Evolutionary conservation across 148 eudicot species (phyloP), one percentile per base, ranked within the genome.

Genomic region (Spergularia bocconei): DNA sequence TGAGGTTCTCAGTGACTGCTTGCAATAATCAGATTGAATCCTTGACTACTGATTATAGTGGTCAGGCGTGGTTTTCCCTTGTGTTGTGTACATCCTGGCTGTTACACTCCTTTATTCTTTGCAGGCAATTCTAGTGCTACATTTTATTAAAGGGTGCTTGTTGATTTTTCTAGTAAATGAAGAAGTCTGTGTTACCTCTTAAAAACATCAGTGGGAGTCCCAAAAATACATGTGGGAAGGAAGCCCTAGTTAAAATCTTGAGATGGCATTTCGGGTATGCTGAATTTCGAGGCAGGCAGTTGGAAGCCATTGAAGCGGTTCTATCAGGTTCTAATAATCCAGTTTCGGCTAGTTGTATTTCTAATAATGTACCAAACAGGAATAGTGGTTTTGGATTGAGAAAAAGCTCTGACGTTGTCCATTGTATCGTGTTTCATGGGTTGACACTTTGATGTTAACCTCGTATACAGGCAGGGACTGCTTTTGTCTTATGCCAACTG

Each of bases 231-330:
- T 67, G 69, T 73, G 87, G 87, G 47, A 91, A 87, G 88, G 98
- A 93, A 70, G 88, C 86, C 63, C 78, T 93, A 38, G 91, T 87
- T 72, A 93, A 93, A 84, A 87, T 93, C 67, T 77, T 93, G 80
- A 85, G 98, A 82, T 93, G 98, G 98, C 97, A 93, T 88, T 93
- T 93, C 17, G 95, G 97, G 59, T 87, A 93, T 82, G 87, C 91
- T 64, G 90, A 91, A 17, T 93, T 90, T 70, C 86, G 95, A 19
- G 98, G 93, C 80, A 91, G 77, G 74, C 98, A 93, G 73, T 82
- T 91, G 86, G 98, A 93, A 74, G 98, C 98, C 54, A 90, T 93
- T 63, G 89, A 88, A 87, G 88, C 98, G 51, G 95, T 90, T 78
- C 74, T 91, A 70, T 93, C 98, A 89, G 98, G 98, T 93, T 29